A percentile compares a stretch with the other conserved stretches of the same genome.
These are phyloP conservation scores for Myxozyma vanderwaltii DNA, from an alignment of 805 yeast species.

Conservation along the genomic window DNA sequence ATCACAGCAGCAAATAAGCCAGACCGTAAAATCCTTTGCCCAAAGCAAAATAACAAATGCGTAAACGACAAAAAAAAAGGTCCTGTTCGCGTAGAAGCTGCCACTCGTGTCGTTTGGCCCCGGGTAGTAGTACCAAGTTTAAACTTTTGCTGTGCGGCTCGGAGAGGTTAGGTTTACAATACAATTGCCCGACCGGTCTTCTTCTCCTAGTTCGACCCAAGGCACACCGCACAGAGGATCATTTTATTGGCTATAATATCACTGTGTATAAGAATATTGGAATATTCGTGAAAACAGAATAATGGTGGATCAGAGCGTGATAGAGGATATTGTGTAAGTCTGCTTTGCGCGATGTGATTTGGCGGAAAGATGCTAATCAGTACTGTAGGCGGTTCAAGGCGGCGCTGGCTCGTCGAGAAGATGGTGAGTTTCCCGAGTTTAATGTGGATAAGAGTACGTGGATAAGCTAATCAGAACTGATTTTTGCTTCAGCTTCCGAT, in stretches of 20 bases:
- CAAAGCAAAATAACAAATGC: too few relatives aligned
- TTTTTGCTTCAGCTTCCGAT: constrained; percentile 40
- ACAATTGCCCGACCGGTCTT: neutral
- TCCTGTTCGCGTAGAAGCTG: neutral
- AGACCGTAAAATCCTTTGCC: neutral
- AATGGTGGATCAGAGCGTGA: constrained; percentile 33
- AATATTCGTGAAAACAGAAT: neutral
- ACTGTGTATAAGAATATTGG: neutral
- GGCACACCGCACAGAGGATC: neutral
- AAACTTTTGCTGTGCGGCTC: neutral
- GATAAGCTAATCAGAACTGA: too few relatives aligned
- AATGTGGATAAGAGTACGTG: too few relatives aligned
- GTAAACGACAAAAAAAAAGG: neutral
- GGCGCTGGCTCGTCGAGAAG: constrained; percentile 40
- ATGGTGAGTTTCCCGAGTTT: constrained; percentile 38
- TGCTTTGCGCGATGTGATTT: neutral
- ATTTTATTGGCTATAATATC: neutral
- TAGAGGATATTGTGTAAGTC: constrained; percentile 35
- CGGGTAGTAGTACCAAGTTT: constrained; percentile 1
- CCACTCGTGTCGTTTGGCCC: neutral
- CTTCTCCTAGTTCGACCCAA: neutral
- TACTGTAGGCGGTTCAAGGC: constrained; percentile 40
- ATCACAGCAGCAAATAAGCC: too few relatives aligned
- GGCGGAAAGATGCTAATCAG: neutral
- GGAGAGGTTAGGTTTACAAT: neutral